phyloP scores from a whole-genome alignment of 2,329 filamentous ascomycete genomes.

The Ambrosiella beaveri region DNA sequence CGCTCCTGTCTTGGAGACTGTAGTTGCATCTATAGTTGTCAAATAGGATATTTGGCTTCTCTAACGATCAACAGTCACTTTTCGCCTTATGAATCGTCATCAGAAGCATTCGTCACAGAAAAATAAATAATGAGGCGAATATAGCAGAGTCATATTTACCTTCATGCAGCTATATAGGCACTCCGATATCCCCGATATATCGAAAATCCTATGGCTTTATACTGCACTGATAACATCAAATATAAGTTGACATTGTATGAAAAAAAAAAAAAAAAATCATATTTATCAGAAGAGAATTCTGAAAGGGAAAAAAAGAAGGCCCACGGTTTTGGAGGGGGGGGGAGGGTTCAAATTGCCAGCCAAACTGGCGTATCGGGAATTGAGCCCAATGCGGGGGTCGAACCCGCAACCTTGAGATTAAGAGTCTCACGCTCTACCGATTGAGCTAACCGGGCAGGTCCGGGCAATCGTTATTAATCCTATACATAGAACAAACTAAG shows the following conservation, averaged over 20 bases:
- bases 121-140: no score
- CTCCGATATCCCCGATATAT: no score
- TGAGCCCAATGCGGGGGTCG: constrained; percentile 21
- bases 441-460: constrained; percentile 44
- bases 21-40: not conserved
- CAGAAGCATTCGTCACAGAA: not conserved
- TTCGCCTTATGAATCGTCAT: not conserved
- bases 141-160: no score
- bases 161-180: no score
- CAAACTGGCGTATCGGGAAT: constrained; percentile 13
- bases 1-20: not conserved
- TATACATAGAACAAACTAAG: no score
- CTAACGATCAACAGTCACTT: not conserved
- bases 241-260: not conserved
- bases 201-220: no score
- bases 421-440: constrained; percentile 61
- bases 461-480: not conserved
- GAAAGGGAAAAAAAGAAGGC: not conserved
- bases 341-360: constrained; percentile 2
- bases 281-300: not conserved
- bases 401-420: constrained; percentile 31
- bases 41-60: not conserved
- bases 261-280: not conserved
- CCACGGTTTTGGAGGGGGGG: no score
- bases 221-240: no score